Base-by-base conservation (phyloP, 441 rosid genomes). In the Flueggea neowawraea region DNA sequence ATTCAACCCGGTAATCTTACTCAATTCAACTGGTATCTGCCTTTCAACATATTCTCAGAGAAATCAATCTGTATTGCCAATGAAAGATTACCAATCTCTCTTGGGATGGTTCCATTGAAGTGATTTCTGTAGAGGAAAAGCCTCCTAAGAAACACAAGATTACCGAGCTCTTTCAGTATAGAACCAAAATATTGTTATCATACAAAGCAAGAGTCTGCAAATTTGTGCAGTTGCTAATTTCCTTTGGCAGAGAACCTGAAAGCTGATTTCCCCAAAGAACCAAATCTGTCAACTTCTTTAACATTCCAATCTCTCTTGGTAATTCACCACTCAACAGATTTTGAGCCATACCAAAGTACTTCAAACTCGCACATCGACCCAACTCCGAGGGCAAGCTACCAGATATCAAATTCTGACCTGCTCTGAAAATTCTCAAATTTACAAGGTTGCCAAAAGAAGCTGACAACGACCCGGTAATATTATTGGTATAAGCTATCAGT, bases 281-380 rank as follows among this genome's bases (percentile, higher is more conserved):
- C 64, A 95, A 32, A 60, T 82, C 89, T 47, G 73, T 74, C 73
- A 95, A 81, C 41, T 71, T 63, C 69, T 75, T 79, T 2, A 95
- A 81, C 86, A 64, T 77, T 54, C 97, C 97, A 54, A 95, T 67
- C 71, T 84, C 96, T 79, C 64, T 81, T 2, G 99, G 97, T 69
- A 95, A 57, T 59, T 80, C 82, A 22, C 95, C 95, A 16, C 76
- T 75, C 28, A 95, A 57, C 48, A 72, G 67, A 65, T 95, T 95
- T 61, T 94, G 98, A 12, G 98, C 98, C 66, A 94, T 86, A 72
- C 98, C 98, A 64, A 94, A 84, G 77, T 75, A 76, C 59, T 52
- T 68, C 81, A 94, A 78, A 66, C 73, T 80, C 77, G 75, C 78
- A 73, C 98, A 94, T 44, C 79, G 74, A 44, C 91, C 92, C 15